A percentile compares a stretch with the other conserved stretches of the same genome.
Evolutionary conservation across 179 eudicot species (phyloP).

Genomic region (Heliamphora pulchella): DNA sequence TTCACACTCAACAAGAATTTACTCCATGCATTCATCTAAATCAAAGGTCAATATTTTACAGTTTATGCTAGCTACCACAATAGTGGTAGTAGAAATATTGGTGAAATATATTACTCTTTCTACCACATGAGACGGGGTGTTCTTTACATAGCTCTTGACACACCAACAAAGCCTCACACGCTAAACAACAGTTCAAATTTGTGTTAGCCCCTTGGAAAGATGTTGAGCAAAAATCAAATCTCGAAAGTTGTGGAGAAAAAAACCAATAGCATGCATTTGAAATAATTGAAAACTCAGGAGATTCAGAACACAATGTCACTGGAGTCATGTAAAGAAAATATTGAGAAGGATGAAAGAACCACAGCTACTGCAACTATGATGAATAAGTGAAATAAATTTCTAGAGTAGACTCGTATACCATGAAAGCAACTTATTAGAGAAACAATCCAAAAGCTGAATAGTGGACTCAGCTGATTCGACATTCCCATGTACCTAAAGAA

Average conservation of each 20-base stretch:
- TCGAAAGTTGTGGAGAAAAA: background rate
- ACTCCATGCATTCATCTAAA: no score
- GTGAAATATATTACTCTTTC: no score
- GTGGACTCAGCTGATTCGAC: constrained; percentile 26
- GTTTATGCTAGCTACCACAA: no score
- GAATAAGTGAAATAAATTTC: background rate
- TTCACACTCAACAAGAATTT: no score
- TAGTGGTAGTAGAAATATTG: no score
- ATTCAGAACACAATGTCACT: background rate
- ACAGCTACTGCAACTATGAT: background rate
- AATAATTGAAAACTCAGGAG: background rate
- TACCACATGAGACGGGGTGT: background rate
- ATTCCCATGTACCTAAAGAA: constrained; percentile 49
- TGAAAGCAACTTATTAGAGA: constrained; percentile 64
- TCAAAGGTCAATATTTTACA: no score
- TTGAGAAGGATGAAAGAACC: background rate
- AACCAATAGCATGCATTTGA: background rate
- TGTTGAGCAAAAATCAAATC: background rate
- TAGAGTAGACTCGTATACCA: constrained; percentile 34
- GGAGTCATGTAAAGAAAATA: background rate
- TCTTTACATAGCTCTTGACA: background rate
- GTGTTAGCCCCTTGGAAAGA: background rate
- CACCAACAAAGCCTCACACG: background rate
- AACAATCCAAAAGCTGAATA: constrained; percentile 64
- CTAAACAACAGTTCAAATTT: constrained; percentile 4